Base-by-base conservation (phyloP, 2,329 filamentous ascomycete species). In the Ceratocystis eucalypticola region DNA sequence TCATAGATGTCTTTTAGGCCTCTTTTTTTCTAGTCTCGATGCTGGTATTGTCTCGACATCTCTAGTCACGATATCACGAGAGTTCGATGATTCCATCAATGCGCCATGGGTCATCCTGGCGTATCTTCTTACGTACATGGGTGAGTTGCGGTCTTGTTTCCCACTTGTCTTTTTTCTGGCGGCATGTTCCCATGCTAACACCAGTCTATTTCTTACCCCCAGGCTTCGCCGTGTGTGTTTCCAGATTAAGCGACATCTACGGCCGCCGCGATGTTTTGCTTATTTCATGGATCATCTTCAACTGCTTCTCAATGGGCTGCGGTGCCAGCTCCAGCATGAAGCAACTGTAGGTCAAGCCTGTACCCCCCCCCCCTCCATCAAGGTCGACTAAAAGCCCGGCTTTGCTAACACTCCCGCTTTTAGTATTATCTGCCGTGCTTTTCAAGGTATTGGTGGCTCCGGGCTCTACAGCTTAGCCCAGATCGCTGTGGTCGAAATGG, bases 401-500 rank as follows among this genome's bases (percentile, higher is more conserved):
- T 12, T 33, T 45, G 30, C 10, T 45, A 46, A 17, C 48, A 33
- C 2, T 17, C 15, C 37, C 37, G 4, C 12, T 46, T 10, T 17
- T 50, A 85, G 83, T 1, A 85, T 86, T 61, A 70, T 82, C 15
- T 85, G 78, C 67, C 80, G 83, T 22, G 80, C 81, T 0, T 79
- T 85, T 15, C 83, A 85, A 67, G 83, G 83, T 3, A 78, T 85
- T 55, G 84, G 84, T 0, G 84, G 82, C 1, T 83, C 84, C 7
- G 84, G 84, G 0, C 74, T 86, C 28, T 87, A 85, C 72, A 84
- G 82, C 69, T 73, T 86, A 53, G 80, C 81, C 0, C 81, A 85
- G 66, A 81, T 84, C 64, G 78, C 79, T 12, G 76, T 85, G 1
- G 77, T 84, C 33, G 82, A 85, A 69, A 76, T 85, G 63, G 80